phyloP scores from a whole-genome alignment of 1,139 yeast genomes.

The Debaryomyces sp. region DNA sequence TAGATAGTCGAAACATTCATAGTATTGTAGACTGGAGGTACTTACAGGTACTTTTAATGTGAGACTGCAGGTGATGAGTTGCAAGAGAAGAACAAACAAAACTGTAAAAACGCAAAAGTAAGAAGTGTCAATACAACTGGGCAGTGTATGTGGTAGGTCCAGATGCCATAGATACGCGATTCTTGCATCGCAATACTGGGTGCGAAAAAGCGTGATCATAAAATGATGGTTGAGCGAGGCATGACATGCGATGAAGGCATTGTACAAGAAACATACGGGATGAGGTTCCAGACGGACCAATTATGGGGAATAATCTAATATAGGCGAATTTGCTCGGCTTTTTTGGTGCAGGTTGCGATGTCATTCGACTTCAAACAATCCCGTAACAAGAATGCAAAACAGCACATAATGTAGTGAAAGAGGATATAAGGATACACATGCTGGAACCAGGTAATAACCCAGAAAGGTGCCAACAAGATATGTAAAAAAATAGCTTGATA shows the following conservation, averaged over 20 bases:
- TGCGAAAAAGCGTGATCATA: not conserved
- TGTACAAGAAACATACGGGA: too few relatives aligned
- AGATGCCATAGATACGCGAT: not conserved
- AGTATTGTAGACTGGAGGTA: not conserved
- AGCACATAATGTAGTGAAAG: not conserved
- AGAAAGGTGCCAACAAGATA: not conserved
- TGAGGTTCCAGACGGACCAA: not conserved
- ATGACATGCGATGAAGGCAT: not conserved
- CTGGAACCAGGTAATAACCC: not conserved
- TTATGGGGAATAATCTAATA: not conserved
- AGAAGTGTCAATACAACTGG: not conserved
- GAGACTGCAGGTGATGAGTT: not conserved
- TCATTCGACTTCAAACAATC: not conserved
- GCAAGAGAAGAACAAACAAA: not conserved
- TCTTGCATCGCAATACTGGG: not conserved
- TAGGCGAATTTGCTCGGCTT: not conserved
- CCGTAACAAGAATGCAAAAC: not conserved
- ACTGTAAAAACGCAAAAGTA: not conserved
- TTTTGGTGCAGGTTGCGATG: not conserved
- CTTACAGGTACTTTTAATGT: not conserved
- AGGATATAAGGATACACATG: not conserved
- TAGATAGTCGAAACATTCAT: not conserved
- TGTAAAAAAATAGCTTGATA: not conserved
- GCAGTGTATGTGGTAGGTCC: not conserved
- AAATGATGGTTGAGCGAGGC: not conserved